A percentile compares a stretch with the other conserved stretches of the same genome.
phyloP scores from a whole-genome alignment of 805 yeast genomes.

The Scheffersomyces stipitis region DNA sequence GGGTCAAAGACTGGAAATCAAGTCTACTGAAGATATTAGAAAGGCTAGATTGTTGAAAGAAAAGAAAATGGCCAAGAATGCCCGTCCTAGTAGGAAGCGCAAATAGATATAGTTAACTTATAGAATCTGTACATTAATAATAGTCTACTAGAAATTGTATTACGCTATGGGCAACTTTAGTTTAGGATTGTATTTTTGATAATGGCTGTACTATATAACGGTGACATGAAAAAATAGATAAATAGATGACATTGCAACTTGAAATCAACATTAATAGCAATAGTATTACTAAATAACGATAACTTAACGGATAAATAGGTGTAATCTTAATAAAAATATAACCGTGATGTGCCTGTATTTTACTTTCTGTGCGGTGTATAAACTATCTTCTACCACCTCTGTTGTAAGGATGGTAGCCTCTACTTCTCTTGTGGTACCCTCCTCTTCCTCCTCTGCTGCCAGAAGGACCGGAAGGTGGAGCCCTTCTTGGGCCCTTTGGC shows the following conservation, averaged over 20 bases:
- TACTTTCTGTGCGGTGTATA: too few species aligned
- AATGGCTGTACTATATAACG: too few species aligned
- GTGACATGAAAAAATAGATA: too few species aligned
- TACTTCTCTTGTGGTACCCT: conserved; percentile 25
- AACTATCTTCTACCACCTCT: conserved; percentile 43
- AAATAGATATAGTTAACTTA: conserved; percentile 13
- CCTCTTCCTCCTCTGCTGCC: conserved; percentile 34
- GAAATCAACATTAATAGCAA: too few species aligned
- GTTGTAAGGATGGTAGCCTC: conserved; percentile 46
- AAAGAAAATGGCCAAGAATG: conserved; percentile 79
- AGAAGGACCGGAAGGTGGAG: conserved; percentile 39
- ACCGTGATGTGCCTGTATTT: too few species aligned
- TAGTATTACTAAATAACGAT: too few species aligned
- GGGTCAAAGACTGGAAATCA: conserved; percentile 57
- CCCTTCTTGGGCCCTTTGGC: conserved; percentile 54
- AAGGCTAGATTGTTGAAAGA: conserved; percentile 71
- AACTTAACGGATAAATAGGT: too few species aligned
- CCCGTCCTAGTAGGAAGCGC: conserved; percentile 56
- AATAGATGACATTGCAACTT: too few species aligned
- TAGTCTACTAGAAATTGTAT: background rate
- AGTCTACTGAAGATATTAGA: conserved; percentile 71
- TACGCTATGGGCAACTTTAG: too few species aligned
- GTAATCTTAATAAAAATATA: too few species aligned
- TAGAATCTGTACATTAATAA: too few species aligned
- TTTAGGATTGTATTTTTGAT: too few species aligned